A percentile compares a stretch with the other conserved stretches of the same genome.
Conservation (phyloP, 2,329 filamentous ascomycete genomes). For the Colletotrichum graminicola region DNA sequence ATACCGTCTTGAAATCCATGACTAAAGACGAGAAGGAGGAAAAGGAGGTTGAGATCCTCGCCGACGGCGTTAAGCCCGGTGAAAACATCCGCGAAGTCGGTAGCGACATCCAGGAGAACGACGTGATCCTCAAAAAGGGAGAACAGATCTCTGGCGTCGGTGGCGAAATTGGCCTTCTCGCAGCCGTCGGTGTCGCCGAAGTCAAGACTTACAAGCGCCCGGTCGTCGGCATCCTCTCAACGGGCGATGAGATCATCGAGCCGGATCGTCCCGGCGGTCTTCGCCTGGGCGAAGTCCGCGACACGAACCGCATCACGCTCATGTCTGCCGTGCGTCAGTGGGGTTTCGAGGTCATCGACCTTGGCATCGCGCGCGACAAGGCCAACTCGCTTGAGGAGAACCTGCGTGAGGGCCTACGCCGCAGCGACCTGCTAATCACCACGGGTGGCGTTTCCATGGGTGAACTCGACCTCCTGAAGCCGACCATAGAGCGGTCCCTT, state of each 20-base stretch:
- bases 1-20: conserved; percentile 80
- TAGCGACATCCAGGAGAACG: conserved; percentile 81
- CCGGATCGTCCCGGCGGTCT: conserved; percentile 74
- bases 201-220: conserved; percentile 82
- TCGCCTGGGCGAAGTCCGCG: conserved; percentile 85
- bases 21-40: conserved; percentile 89
- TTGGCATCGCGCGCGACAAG: conserved; percentile 86
- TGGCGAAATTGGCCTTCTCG: conserved; percentile 90
- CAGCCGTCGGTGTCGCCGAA: conserved; percentile 81
- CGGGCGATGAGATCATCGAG: conserved; percentile 92
- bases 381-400: conserved; percentile 80
- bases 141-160: conserved; percentile 88
- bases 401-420: conserved; percentile 79
- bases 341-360: conserved; percentile 84
- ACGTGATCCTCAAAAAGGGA: conserved; percentile 79
- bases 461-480: conserved; percentile 95
- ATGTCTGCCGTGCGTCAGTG: conserved; percentile 80
- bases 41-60: conserved; percentile 87
- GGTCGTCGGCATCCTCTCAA: conserved; percentile 87
- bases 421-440: conserved; percentile 87
- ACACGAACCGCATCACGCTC: conserved; percentile 91
- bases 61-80: conserved; percentile 77
- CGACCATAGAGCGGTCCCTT: conserved; percentile 89
- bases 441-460: conserved; percentile 98
- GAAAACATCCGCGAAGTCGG: conserved; percentile 95